Evolutionary conservation across 495 filamentous ascomycete genomes (phyloP).

Genomic region (Trypethelium eluteriae): DNA sequence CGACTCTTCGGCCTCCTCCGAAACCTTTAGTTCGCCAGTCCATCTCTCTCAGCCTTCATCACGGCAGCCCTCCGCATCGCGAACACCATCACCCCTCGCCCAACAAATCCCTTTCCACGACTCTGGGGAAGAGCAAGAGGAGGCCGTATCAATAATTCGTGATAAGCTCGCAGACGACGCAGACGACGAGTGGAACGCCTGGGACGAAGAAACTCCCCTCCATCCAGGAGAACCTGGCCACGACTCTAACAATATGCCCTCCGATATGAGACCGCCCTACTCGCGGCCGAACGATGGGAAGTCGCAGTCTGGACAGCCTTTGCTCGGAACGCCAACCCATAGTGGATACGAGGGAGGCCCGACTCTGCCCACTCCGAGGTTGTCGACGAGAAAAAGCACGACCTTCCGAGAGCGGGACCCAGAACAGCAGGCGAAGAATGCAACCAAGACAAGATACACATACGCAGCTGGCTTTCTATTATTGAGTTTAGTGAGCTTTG

Average conservation of each 20-base stretch:
- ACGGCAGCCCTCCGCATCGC: constrained; percentile 21
- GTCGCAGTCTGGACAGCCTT: constrained; percentile 16
- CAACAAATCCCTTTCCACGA: not conserved
- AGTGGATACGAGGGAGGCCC: constrained; percentile 14
- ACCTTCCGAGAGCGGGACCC: constrained; percentile 58
- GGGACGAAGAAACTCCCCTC: constrained; percentile 27
- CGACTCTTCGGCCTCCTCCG: constrained; percentile 14
- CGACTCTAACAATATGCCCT: constrained; percentile 29
- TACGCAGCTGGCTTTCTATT: constrained; percentile 76
- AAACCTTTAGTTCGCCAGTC: constrained; percentile 19
- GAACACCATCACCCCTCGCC: constrained; percentile 19
- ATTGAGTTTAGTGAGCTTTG: constrained; percentile 72
- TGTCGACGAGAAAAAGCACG: constrained; percentile 39
- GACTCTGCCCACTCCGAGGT: constrained; percentile 23
- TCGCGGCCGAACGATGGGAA: constrained; percentile 19
- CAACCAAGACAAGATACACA: constrained; percentile 72
- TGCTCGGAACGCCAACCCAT: constrained; percentile 20
- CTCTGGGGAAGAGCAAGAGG: constrained; percentile 11
- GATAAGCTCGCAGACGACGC: constrained; percentile 16
- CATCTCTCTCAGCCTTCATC: constrained; percentile 19
- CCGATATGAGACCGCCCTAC: constrained; percentile 25
- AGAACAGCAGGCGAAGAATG: constrained; percentile 47
- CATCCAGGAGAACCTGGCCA: constrained; percentile 9
- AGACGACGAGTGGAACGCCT: constrained; percentile 30
- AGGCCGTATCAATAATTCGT: not conserved